Percentiles rank a stretch among this genome's conserved stretches.
Conservation (phyloP, 2,329 filamentous ascomycete genomes). For the Fusarium musae region DNA sequence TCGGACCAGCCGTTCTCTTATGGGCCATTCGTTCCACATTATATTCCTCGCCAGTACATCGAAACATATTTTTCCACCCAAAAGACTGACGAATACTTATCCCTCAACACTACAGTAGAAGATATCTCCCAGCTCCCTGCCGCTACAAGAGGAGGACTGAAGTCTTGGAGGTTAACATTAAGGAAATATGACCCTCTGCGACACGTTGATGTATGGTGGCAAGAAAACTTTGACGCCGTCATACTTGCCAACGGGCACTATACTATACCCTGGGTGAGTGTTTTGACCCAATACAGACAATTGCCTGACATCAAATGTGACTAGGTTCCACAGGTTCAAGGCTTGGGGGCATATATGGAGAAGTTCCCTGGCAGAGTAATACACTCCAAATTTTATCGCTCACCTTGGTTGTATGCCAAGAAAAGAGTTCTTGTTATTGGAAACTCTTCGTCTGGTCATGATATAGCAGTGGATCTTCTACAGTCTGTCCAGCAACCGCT, state of each 20-base stretch:
- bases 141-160: constrained; percentile 16
- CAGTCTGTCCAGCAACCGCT: constrained; percentile 55
- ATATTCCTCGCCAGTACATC: constrained; percentile 65
- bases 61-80: constrained; percentile 65
- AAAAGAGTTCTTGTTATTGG: constrained; percentile 55
- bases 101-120: constrained; percentile 63
- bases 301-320: neutral
- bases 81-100: constrained; percentile 57
- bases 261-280: constrained; percentile 52
- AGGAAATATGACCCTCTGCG: constrained; percentile 57
- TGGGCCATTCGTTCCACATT: constrained; percentile 66
- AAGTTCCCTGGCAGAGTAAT: constrained; percentile 54
- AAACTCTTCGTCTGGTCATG: constrained; percentile 58
- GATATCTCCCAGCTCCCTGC: constrained; percentile 53
- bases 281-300: no score
- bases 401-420: constrained; percentile 47
- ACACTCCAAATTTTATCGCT: constrained; percentile 60
- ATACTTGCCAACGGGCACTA: constrained; percentile 58
- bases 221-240: constrained; percentile 60
- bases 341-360: constrained; percentile 53
- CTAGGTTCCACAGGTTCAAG: constrained; percentile 59
- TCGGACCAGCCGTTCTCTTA: constrained; percentile 64
- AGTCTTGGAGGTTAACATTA: constrained; percentile 60
- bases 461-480: constrained; percentile 53
- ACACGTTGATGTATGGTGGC: constrained; percentile 64